These are phyloP conservation scores for Spongiforma sp. DNA, from an alignment of 1,284 basidiomycete genomes.

Conservation along the genomic window DNA sequence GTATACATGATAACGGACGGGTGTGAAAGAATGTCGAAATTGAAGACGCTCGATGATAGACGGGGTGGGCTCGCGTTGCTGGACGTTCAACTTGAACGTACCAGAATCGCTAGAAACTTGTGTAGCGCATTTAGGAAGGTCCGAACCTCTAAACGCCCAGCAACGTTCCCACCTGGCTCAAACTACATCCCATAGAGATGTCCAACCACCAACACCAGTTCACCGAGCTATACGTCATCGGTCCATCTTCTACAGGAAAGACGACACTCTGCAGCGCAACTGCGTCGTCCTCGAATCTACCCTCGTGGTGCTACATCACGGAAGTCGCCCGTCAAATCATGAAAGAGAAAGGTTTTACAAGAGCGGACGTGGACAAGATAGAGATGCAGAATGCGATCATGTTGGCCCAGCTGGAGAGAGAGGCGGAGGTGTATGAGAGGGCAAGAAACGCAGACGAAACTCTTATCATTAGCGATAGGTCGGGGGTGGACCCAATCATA, in stretches of 20 bases:
- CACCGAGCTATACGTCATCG: conserved; percentile 51
- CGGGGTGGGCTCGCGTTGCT: not conserved
- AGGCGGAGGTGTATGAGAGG: conserved; percentile 36
- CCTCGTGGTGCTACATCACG: conserved; percentile 46
- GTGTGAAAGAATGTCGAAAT: not conserved
- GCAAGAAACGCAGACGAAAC: conserved; percentile 22
- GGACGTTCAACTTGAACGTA: too few species aligned
- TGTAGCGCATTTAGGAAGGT: conserved; percentile 21
- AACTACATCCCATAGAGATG: conserved; percentile 3
- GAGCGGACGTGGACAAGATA: conserved; percentile 51
- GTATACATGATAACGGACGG: conserved; percentile 30
- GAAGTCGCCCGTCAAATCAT: conserved; percentile 68
- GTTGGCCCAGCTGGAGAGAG: conserved; percentile 54
- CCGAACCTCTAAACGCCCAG: conserved; percentile 9
- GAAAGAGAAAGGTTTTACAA: conserved; percentile 52
- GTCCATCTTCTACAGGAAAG: conserved; percentile 70
- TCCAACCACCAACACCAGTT: conserved; percentile 19
- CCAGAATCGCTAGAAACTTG: too few species aligned
- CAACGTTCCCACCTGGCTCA: conserved; percentile 24
- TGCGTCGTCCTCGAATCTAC: conserved; percentile 45
- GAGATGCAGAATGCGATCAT: conserved; percentile 69
- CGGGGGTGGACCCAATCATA: conserved; percentile 64
- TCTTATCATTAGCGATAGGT: conserved; percentile 63
- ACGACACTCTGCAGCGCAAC: conserved; percentile 65
- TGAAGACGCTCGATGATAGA: not conserved